These are phyloP conservation scores for Teratosphaeriaceae sp. DNA, from an alignment of 2,329 filamentous ascomycete genomes.

Conservation along the genomic window DNA sequence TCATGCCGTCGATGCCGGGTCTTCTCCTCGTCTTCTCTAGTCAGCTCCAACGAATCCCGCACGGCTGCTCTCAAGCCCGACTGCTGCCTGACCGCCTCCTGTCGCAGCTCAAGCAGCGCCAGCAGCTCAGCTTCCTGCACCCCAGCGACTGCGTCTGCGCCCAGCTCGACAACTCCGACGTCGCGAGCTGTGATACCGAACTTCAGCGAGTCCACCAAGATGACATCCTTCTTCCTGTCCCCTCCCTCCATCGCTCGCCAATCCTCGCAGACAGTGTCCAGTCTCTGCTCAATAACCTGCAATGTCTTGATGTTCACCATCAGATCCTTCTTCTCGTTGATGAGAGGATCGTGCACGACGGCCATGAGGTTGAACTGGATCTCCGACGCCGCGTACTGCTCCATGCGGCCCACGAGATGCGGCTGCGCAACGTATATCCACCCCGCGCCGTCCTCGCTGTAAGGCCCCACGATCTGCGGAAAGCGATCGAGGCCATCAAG, in stretches of 20 bases:
- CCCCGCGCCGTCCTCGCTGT: slow-evolving; percentile 38
- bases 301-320: slow-evolving; percentile 40
- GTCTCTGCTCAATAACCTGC: slow-evolving; percentile 32
- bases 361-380: slow-evolving; percentile 74
- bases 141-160: slow-evolving; percentile 17
- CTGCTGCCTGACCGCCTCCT: slow-evolving; percentile 37
- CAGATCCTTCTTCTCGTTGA: slow-evolving; percentile 38
- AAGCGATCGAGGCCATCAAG: slow-evolving; percentile 75
- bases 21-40: slow-evolving; percentile 46
- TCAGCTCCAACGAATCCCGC: slow-evolving; percentile 40
- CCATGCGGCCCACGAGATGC: slow-evolving; percentile 62
- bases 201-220: slow-evolving; percentile 13
- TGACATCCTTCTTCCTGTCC: slow-evolving; percentile 16
- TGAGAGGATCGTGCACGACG: slow-evolving; percentile 60
- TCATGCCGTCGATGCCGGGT: slow-evolving; percentile 56
- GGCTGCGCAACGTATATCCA: slow-evolving; percentile 63
- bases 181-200: slow-evolving; percentile 22
- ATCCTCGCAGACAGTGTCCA: slow-evolving; percentile 33
- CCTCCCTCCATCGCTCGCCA: slow-evolving; percentile 37
- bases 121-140: slow-evolving; percentile 22
- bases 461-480: slow-evolving; percentile 57
- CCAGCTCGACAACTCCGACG: slow-evolving; percentile 30
- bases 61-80: slow-evolving; percentile 41
- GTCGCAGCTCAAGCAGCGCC: slow-evolving; percentile 32
- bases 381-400: slow-evolving; percentile 55